Base-by-base conservation (phyloP, 2,329 filamentous ascomycete species). In the Hortaea sp. region DNA sequence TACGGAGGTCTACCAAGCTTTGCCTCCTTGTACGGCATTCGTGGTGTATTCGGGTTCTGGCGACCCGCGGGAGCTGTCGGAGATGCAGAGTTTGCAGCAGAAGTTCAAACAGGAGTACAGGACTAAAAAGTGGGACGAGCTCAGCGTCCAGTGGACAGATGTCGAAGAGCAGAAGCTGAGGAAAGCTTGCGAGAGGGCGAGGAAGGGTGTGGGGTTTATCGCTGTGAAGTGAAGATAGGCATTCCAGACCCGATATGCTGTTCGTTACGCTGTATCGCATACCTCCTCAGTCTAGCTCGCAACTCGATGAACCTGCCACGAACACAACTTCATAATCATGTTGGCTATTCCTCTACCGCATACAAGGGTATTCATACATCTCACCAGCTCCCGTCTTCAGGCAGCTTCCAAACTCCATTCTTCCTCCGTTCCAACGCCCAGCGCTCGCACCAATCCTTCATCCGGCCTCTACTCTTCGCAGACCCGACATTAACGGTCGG, bases 401-500 rank as follows among this genome's bases (percentile, higher is more conserved):
- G 53, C 43, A 65, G 43, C 40, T 57, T 59, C 50, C 77, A 83
- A 44, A 82, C 54, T 1, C 79, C 80, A 56, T 76, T 77, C 65
- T 79, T 81, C 63, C 72, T 74, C 65, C 75, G 79, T 52, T 83
- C 78, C 5, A 66, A 65, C 31, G 77, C 74, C 79, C 80, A 84
- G 53, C 73, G 71, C 53, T 82, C 79, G 54, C 78, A 74, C 81
- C 79, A 83, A 2, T 59, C 67, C 63, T 81, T 82, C 79, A 84
- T 84, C 61, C 69, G 73, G 61, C 83, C 80, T 49, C 81, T 71
- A 35, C 71, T 74, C 65, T 77, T 81, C 34, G 72, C 76, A 52
- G 69, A 81, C 0, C 79, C 81, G n/a, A 84, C 76, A 63, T 98
- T 97, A 3, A 98, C 92, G 0, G 92, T 98, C 0, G 92, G 92